Base-by-base conservation (phyloP, 2,329 filamentous ascomycete genomes). In the Sphaceloma murrayae region DNA sequence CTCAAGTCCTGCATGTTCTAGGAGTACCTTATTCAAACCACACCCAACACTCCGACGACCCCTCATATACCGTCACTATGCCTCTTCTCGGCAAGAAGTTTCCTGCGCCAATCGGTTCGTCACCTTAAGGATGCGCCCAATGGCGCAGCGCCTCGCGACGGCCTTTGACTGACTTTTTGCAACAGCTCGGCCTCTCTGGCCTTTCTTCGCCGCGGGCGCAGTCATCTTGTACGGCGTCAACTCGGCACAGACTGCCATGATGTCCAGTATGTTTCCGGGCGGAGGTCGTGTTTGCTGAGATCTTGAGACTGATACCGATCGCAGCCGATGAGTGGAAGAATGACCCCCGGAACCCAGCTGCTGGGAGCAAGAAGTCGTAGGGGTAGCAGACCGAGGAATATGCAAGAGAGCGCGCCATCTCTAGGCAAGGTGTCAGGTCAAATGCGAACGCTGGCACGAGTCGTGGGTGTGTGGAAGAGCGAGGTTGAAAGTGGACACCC, bases 251-350 rank as follows among this genome's bases (percentile, higher is more conserved):
- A 83, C 75, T 64, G 69, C 77, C 58, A 75, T 94, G 72, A 79
- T 82, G 70, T 71, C 77, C 64, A 77, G 89, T 96, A 78, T 67
- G 78, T 75, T n/a, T 29, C 52, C n/a, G n/a, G n/a, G n/a, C n/a
- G n/a, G n/a, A n/a, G n/a, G n/a, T n/a, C n/a, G n/a, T n/a, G n/a
- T n/a, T n/a, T n/a, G n/a, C n/a, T n/a, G n/a, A n/a, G n/a, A n/a
- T n/a, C n/a, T n/a, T n/a, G n/a, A 32, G 18, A 10, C 27, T 29
- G 9, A 33, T 13, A 36, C 17, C 7, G 7, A 29, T 32, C 18
- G 52, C 57, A 96, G 89, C 79, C 72, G 85, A 84, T 58, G 86
- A 96, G 73, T 95, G 77, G 78, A 93, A 88, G 80, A 93, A 94
- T 74, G 89, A 96, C 70, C 86, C 88, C 55, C 80, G 88, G 67